These are phyloP conservation scores for Azolla pinnata DNA, from an alignment of 75 land plant genomes.

Conservation along the genomic window DNA sequence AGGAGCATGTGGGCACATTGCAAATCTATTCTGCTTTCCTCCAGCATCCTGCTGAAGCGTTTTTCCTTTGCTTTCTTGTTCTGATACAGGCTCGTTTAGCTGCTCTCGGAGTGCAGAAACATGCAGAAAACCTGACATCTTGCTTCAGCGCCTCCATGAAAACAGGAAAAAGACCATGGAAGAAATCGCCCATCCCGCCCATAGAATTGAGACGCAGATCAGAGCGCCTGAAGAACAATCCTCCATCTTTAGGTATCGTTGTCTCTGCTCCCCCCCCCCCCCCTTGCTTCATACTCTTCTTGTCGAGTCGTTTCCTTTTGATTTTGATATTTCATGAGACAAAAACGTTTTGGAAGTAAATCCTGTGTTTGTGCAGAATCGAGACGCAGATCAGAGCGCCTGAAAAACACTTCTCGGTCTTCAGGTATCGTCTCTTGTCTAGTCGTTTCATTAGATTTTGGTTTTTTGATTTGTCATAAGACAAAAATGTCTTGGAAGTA, in stretches of 20 bases:
- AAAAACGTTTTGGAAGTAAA: too few relatives aligned
- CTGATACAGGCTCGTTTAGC: conserved; percentile 25
- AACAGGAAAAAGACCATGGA: conserved; percentile 3
- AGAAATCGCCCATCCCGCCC: not conserved
- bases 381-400: conserved; percentile 32
- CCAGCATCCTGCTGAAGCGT: not conserved
- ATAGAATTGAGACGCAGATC: conserved; percentile 23
- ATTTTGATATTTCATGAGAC: too few relatives aligned
- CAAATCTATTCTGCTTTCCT: too few relatives aligned
- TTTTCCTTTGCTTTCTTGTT: not conserved
- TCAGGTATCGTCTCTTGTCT: not conserved
- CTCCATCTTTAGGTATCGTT: not conserved
- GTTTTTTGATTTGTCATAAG: too few relatives aligned
- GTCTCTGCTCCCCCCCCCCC: too few relatives aligned
- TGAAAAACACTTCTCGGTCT: conserved; percentile 10
- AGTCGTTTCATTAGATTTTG: too few relatives aligned
- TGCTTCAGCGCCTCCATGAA: conserved; percentile 9
- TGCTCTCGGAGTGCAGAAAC: conserved; percentile 23
- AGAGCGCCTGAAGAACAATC: conserved; percentile 20
- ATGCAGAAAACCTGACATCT: conserved; percentile 8
- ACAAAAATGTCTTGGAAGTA: too few relatives aligned
- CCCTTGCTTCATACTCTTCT: too few relatives aligned
- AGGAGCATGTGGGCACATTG: not conserved
- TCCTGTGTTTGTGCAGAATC: too few relatives aligned
- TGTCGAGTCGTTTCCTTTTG: too few relatives aligned